Evolutionary conservation across 225 moss, liverwort and hornwort genomes (phyloP).

Genomic region (Polytrichum formosum): DNA sequence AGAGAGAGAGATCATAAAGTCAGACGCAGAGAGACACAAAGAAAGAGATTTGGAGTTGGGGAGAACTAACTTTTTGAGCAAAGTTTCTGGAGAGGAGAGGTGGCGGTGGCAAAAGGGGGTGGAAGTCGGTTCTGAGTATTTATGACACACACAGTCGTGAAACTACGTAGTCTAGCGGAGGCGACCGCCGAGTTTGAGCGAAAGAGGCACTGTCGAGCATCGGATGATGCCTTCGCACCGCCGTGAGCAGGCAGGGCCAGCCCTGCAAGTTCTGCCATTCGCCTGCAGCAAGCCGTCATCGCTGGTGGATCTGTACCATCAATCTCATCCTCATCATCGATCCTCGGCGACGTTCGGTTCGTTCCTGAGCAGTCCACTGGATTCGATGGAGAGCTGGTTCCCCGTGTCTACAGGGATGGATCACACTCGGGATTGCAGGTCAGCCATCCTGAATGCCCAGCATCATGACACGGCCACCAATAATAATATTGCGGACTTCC

Average conservation of each 20-base stretch:
- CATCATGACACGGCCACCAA: slow-evolving; percentile 48
- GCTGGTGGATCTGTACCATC: too few species aligned
- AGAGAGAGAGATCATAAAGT: too few species aligned
- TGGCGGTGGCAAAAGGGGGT: neutral
- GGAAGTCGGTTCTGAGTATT: slow-evolving; percentile 8
- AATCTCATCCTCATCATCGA: slow-evolving; percentile 13
- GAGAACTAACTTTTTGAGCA: neutral
- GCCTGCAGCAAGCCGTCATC: too few species aligned
- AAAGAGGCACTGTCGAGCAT: slow-evolving; percentile 8
- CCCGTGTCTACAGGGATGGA: slow-evolving; percentile 28
- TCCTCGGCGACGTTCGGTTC: slow-evolving; percentile 19
- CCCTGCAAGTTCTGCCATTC: slow-evolving; percentile 13
- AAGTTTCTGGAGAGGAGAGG: neutral
- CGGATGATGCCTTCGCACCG: slow-evolving; percentile 57
- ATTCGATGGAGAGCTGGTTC: slow-evolving; percentile 41
- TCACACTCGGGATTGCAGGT: slow-evolving; percentile 17
- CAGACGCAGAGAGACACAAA: too few species aligned
- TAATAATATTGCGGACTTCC: slow-evolving; percentile 33
- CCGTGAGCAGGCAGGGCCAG: slow-evolving; percentile 23
- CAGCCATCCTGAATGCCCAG: slow-evolving; percentile 23
- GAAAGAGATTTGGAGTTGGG: too few species aligned
- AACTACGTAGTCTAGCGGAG: slow-evolving; percentile 2
- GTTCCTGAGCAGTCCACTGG: too few species aligned
- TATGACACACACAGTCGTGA: slow-evolving; percentile 18
- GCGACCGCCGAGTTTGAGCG: neutral